Percentiles rank a stretch among this genome's conserved stretches.
Conservation (phyloP, 1,139 yeast genomes). For the Geotrichum carabidarum region DNA sequence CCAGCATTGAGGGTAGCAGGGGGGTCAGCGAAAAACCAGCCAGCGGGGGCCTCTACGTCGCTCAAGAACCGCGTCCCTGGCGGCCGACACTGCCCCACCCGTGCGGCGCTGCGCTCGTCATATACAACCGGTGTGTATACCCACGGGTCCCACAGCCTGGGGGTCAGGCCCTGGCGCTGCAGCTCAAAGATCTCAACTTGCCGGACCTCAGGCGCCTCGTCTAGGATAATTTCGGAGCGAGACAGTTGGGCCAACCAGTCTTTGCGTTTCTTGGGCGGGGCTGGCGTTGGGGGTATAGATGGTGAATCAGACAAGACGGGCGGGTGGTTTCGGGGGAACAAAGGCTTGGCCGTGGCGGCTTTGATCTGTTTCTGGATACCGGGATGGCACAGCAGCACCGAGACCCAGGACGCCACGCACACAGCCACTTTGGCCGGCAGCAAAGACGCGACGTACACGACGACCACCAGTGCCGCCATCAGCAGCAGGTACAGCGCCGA, state of each 20-base stretch:
- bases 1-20: too few species aligned
- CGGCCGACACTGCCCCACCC: constrained; percentile 61
- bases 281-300: background rate
- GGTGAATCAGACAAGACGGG: too few species aligned
- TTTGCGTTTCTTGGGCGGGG: background rate
- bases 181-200: constrained; percentile 71
- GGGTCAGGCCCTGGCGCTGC: constrained; percentile 59
- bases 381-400: constrained; percentile 34
- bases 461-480: constrained; percentile 41
- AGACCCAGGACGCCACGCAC: constrained; percentile 52
- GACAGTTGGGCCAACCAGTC: constrained; percentile 38
- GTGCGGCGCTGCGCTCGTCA: constrained; percentile 46
- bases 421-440: constrained; percentile 59
- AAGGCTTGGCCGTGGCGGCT: constrained; percentile 22
- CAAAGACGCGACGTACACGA: constrained; percentile 53
- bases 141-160: constrained; percentile 55
- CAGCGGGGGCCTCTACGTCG: constrained; percentile 60
- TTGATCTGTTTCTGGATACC: constrained; percentile 26
- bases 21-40: constrained; percentile 55
- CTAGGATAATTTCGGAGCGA: constrained; percentile 54
- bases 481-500: constrained; percentile 51
- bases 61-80: constrained; percentile 55
- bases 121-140: constrained; percentile 50
- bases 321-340: too few species aligned
- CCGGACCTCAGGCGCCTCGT: constrained; percentile 51